Percentiles rank a stretch among this genome's conserved stretches.
Conservation (phyloP, 2,329 filamentous ascomycete genomes). For the Colletotrichum destructivum region DNA sequence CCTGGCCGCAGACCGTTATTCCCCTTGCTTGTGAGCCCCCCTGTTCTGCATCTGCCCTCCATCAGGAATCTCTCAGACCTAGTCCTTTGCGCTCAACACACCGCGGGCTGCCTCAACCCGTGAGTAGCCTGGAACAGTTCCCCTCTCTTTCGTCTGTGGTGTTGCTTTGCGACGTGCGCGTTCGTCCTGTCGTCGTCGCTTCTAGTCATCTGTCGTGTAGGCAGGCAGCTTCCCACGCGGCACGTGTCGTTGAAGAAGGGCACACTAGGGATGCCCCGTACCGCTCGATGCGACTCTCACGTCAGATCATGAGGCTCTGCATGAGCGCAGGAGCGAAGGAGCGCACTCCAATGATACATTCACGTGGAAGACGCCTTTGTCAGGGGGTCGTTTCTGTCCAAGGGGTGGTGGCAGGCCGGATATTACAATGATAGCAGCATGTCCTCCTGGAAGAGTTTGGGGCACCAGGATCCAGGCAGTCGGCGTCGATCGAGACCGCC, state of each 20-base stretch:
- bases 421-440: constrained; percentile 20
- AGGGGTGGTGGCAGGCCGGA: constrained; percentile 25
- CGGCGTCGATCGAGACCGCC: constrained; percentile 40
- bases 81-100: constrained; percentile 8
- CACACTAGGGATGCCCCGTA: constrained; percentile 3
- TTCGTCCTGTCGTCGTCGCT: background rate
- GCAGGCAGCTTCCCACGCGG: constrained; percentile 9
- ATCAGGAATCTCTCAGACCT: constrained; percentile 19
- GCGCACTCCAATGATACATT: constrained; percentile 32
- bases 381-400: constrained; percentile 4
- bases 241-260: constrained; percentile 31
- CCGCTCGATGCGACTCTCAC: constrained; percentile 24
- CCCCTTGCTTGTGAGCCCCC: constrained; percentile 36
- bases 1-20: constrained; percentile 26
- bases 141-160: background rate
- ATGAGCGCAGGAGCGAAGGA: constrained; percentile 28
- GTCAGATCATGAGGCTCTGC: constrained; percentile 39
- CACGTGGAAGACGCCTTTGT: constrained; percentile 20
- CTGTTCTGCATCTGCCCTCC: constrained; percentile 40
- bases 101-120: background rate
- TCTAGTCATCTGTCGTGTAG: constrained; percentile 1
- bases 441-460: constrained; percentile 25
- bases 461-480: constrained; percentile 37
- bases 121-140: background rate
- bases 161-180: constrained; percentile 9